Percentiles rank a stretch among this genome's conserved stretches.
Evolutionary conservation across 2,329 filamentous ascomycete genomes (phyloP).

Genomic region (Chaetomium sp.): DNA sequence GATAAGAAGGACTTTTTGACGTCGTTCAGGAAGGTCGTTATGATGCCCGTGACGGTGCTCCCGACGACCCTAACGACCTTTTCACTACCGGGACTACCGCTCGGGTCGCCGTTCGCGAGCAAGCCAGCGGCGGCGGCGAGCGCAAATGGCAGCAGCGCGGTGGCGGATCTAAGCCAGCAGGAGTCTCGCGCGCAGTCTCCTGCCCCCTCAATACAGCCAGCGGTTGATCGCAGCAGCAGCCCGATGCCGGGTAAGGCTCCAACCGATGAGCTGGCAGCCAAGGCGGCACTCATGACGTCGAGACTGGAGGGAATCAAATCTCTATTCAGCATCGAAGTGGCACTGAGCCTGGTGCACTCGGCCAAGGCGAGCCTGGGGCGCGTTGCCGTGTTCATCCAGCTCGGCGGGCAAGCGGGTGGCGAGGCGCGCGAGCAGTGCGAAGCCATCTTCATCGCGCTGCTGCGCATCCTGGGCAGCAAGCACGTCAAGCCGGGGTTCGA

Average conservation of each 20-base stretch:
- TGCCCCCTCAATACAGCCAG: constrained; percentile 33
- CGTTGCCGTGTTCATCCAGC: constrained; percentile 76
- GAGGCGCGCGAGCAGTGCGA: constrained; percentile 88
- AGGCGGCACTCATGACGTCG: constrained; percentile 96
- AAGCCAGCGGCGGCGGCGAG: constrained; percentile 40
- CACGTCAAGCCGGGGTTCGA: constrained; percentile 95
- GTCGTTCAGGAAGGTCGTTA: constrained; percentile 97
- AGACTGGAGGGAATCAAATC: constrained; percentile 92
- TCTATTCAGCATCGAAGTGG: constrained; percentile 94
- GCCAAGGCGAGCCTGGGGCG: constrained; percentile 88
- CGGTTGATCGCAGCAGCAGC: constrained; percentile 44
- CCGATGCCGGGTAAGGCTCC: constrained; percentile 64
- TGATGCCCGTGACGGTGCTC: constrained; percentile 95
- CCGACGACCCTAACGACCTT: constrained; percentile 54
- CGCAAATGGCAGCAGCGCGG: constrained; percentile 38
- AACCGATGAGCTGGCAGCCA: constrained; percentile 89
- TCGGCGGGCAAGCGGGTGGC: constrained; percentile 78
- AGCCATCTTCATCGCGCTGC: constrained; percentile 79
- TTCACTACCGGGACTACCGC: constrained; percentile 60
- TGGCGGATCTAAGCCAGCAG: constrained; percentile 41
- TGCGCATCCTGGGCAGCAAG: constrained; percentile 80
- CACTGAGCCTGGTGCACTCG: constrained; percentile 81
- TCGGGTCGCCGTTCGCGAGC: constrained; percentile 59
- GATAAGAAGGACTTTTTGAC: constrained; percentile 96
- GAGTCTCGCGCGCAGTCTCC: constrained; percentile 56